Evolutionary conservation across 805 yeast species (phyloP).

Genomic region (Nakazawaea ernobii): DNA sequence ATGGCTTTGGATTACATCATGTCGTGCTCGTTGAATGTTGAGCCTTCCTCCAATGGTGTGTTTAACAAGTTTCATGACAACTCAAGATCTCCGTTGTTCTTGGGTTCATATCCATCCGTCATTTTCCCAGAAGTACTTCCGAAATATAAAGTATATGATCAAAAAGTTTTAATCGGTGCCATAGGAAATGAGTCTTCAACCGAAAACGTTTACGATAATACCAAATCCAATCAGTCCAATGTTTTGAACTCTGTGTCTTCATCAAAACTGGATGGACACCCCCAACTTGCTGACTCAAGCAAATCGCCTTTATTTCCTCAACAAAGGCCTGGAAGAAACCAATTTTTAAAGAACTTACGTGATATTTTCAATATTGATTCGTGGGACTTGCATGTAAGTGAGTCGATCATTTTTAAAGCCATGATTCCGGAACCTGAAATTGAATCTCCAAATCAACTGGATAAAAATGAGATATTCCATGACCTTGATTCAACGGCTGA

Average conservation of each 20-base stretch:
- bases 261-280: not conserved
- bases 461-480: not conserved
- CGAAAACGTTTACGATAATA: constrained; percentile 12
- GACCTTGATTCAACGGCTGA: not conserved
- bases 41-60: constrained; percentile 50
- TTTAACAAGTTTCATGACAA: constrained; percentile 35
- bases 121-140: constrained; percentile 55
- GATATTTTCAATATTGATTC: constrained; percentile 62
- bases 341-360: constrained; percentile 47
- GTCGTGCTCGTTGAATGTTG: constrained; percentile 57
- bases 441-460: constrained; percentile 24
- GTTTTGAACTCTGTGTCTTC: constrained; percentile 10
- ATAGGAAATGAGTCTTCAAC: constrained; percentile 30
- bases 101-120: constrained; percentile 62
- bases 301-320: not conserved
- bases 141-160: constrained; percentile 51
- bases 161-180: constrained; percentile 47
- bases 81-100: constrained; percentile 50
- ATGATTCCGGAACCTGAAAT: constrained; percentile 27
- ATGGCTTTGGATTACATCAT: constrained; percentile 49
- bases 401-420: constrained; percentile 57
- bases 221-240: constrained; percentile 14
- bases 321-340: constrained; percentile 30
- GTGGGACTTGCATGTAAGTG: constrained; percentile 47
- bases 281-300: too few species aligned